Conservation (phyloP, 2,329 filamentous ascomycete species). For the Lecanicillium sp. region DNA sequence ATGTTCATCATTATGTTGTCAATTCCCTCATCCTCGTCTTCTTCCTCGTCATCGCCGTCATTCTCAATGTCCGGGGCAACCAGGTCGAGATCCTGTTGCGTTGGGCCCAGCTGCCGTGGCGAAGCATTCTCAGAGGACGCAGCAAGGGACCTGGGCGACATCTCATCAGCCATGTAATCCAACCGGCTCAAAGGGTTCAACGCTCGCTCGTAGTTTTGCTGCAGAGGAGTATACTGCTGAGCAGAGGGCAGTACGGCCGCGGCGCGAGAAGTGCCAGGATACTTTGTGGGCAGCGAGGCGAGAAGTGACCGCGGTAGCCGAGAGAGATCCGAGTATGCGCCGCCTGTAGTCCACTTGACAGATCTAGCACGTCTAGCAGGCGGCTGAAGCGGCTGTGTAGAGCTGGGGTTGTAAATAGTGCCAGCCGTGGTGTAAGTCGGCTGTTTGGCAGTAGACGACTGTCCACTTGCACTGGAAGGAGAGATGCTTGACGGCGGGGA, state of each 20-base stretch:
- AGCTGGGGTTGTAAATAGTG: slow-evolving; percentile 44
- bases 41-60: slow-evolving; percentile 14
- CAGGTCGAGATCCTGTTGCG: neutral
- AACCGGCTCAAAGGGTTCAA: slow-evolving; percentile 26
- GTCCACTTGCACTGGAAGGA: slow-evolving; percentile 15
- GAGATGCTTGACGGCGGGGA: slow-evolving; percentile 17
- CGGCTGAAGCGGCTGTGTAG: slow-evolving; percentile 38
- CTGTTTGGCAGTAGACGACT: slow-evolving; percentile 19
- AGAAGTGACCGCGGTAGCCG: slow-evolving; percentile 28
- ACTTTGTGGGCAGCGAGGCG: slow-evolving; percentile 24
- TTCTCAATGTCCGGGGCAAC: neutral
- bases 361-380: slow-evolving; percentile 42
- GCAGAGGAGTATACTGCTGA: slow-evolving; percentile 40
- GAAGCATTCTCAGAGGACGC: neutral
- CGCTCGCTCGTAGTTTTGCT: slow-evolving; percentile 46
- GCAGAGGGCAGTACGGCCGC: slow-evolving; percentile 13
- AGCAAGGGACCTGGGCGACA: neutral
- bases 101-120: no score
- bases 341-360: slow-evolving; percentile 28
- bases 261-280: slow-evolving; percentile 14
- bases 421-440: slow-evolving; percentile 47
- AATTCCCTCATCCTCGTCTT: slow-evolving; percentile 19
- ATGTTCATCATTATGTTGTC: slow-evolving; percentile 27
- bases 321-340: slow-evolving; percentile 21
- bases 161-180: slow-evolving; percentile 4